A percentile compares a stretch with the other conserved stretches of the same genome.
Evolutionary conservation across 2,329 filamentous ascomycete species (phyloP).

Genomic region (Colletotrichum lupini): DNA sequence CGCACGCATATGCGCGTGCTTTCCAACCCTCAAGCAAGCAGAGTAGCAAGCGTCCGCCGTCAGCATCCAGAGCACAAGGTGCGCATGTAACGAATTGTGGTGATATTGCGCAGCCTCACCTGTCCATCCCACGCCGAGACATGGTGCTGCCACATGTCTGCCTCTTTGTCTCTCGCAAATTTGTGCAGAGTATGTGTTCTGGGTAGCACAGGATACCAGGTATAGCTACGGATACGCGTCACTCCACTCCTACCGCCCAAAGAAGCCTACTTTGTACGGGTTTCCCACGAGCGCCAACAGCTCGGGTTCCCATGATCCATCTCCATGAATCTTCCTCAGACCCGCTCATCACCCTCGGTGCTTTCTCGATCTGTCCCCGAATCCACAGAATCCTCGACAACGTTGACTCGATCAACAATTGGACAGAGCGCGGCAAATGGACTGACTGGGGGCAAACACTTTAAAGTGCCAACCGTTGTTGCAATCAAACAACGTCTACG

Average conservation of each 20-base stretch:
- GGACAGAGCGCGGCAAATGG: constrained; percentile 26
- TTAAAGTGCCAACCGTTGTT: constrained; percentile 9
- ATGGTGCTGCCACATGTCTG: constrained; percentile 3
- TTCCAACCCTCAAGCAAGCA: neutral
- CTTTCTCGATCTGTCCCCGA: constrained; percentile 9
- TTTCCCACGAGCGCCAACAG: neutral
- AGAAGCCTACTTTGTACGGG: neutral
- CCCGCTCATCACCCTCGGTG: constrained; percentile 10
- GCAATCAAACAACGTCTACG: constrained; percentile 25
- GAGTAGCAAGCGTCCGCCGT: neutral
- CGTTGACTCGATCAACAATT: constrained; percentile 26
- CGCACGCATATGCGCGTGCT: constrained; percentile 26
- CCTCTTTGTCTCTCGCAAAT: neutral
- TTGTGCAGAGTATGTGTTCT: neutral
- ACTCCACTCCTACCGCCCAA: neutral
- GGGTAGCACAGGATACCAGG: neutral
- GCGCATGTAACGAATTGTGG: neutral
- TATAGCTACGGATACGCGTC: neutral
- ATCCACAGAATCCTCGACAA: constrained; percentile 9
- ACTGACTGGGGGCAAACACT: constrained; percentile 5
- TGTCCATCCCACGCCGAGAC: constrained; percentile 18
- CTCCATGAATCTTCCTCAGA: neutral
- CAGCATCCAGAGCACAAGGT: neutral
- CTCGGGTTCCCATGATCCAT: neutral
- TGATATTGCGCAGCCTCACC: constrained; percentile 1